phyloP scores from a whole-genome alignment of 2,329 filamentous ascomycete species.

The Dactylellina haptotyla region DNA sequence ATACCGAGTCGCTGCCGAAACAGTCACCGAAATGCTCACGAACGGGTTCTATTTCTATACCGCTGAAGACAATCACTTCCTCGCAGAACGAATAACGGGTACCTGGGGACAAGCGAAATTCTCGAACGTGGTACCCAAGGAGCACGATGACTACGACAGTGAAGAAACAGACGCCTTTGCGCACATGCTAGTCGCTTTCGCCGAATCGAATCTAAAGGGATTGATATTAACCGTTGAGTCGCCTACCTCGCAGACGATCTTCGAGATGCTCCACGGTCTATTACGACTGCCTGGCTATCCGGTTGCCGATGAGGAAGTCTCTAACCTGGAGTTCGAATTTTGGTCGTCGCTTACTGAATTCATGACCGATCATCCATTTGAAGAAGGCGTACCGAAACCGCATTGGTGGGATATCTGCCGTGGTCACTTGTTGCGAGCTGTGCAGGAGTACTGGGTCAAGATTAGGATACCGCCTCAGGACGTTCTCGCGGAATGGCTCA shows the following conservation, averaged over 20 bases:
- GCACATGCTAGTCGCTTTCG: slow-evolving; percentile 74
- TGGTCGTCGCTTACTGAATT: slow-evolving; percentile 81
- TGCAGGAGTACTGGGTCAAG: slow-evolving; percentile 75
- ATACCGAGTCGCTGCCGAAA: slow-evolving; percentile 61
- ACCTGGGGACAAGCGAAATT: slow-evolving; percentile 70
- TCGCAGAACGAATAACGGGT: slow-evolving; percentile 71
- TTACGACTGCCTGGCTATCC: slow-evolving; percentile 74
- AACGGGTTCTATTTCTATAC: slow-evolving; percentile 74
- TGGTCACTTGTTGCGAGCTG: slow-evolving; percentile 70
- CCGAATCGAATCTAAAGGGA: slow-evolving; percentile 72
- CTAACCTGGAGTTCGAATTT: slow-evolving; percentile 79
- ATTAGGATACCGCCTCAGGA: slow-evolving; percentile 73
- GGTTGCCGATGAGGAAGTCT: slow-evolving; percentile 78
- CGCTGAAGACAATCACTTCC: slow-evolving; percentile 68
- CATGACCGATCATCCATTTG: slow-evolving; percentile 69
- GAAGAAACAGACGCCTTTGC: slow-evolving; percentile 72
- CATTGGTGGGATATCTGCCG: slow-evolving; percentile 71
- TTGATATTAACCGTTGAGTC: slow-evolving; percentile 68
- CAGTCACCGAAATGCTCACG: slow-evolving; percentile 69
- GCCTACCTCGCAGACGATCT: slow-evolving; percentile 66
- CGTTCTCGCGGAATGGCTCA: slow-evolving; percentile 74
- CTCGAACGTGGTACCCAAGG: slow-evolving; percentile 68
- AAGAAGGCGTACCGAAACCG: slow-evolving; percentile 64
- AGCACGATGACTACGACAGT: slow-evolving; percentile 67
- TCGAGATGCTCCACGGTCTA: slow-evolving; percentile 72